Evolutionary conservation across 805 yeast genomes (phyloP).

Genomic region (Kockiozyma suomiensis): DNA sequence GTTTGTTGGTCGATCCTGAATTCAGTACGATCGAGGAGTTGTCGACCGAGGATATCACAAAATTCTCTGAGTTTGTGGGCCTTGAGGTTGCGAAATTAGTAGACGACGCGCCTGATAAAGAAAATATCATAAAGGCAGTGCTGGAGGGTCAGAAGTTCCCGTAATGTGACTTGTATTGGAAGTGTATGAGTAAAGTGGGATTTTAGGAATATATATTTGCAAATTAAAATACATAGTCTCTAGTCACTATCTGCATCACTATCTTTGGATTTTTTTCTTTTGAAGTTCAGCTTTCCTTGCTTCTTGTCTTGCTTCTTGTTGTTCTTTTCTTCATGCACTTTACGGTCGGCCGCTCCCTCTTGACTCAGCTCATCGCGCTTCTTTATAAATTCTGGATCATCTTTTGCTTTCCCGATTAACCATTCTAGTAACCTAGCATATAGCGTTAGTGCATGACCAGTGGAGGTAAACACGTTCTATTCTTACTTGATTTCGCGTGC

Average conservation of each 20-base stretch:
- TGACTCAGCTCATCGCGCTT: constrained; percentile 55
- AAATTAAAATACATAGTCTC: neutral
- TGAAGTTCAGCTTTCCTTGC: constrained; percentile 11
- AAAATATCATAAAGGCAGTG: constrained; percentile 39
- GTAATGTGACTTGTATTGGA: neutral
- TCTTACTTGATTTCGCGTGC: constrained; percentile 40
- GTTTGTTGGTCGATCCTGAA: constrained; percentile 44
- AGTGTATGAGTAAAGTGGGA: constrained; percentile 2
- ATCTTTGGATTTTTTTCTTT: constrained; percentile 11
- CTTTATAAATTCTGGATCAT: constrained; percentile 57
- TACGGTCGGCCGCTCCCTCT: constrained; percentile 67
- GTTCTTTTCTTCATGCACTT: constrained; percentile 12
- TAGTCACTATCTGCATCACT: constrained; percentile 13
- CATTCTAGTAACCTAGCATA: constrained; percentile 61
- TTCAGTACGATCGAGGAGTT: constrained; percentile 38
- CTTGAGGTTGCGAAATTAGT: constrained; percentile 21
- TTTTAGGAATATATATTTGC: neutral
- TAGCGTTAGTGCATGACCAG: neutral
- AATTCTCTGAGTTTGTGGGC: constrained; percentile 25
- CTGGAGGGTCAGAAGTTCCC: constrained; percentile 19
- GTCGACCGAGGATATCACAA: constrained; percentile 30
- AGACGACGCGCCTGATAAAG: constrained; percentile 30
- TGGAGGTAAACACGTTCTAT: neutral
- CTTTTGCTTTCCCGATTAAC: constrained; percentile 60
- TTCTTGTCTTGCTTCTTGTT: constrained; percentile 10